Base-by-base conservation (phyloP, 2,329 filamentous ascomycete species). In the Ceratocystis huliohia region DNA sequence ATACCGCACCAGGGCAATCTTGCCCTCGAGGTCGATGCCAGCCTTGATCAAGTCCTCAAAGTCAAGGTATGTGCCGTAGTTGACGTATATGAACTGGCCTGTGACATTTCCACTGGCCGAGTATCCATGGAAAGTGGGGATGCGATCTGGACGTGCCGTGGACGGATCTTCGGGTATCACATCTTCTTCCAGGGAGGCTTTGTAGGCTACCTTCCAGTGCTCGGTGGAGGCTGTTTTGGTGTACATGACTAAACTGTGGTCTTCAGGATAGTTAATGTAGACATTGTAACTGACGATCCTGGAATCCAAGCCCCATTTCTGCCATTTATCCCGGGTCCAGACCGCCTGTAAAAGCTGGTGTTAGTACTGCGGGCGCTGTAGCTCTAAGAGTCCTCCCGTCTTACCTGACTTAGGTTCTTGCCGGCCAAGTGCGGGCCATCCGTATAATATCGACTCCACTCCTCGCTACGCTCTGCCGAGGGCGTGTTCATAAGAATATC, bases 71-170 rank as follows among this genome's bases (percentile, higher is more conserved):
- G 89, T 94, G 64, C 92, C 93, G 72, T 94, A 96, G 75, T 96
- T 96, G 74, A 89, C 91, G 72, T 88, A 97, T 41, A 96, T 89
- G 70, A 89, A 94, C 15, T 85, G 83, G 2, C 85, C 91, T 0
- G 93, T 96, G 61, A 95, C 93, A 74, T 97, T 96, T 33, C 93
- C 93, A 68, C 81, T 92, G 3, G 91, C 91, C 3, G 91, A 96
- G 75, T 96, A 97, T 65, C 93, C 94, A 73, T 97, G 93, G 78
- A 97, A 97, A 0, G 88, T 93, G 0, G 93, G 91, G 28, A 97
- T 82, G 37, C 90, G 81, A 71, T 91, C 82, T 8, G 82, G 76
- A 59, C 91, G 78, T 25, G 85, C 82, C 20, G 86, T 91, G 0
- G 91, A 95, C 2, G 85, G 82, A 74, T 99, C 94, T 64, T 96